Base-by-base conservation (phyloP, 1,284 basidiomycete species). In the Irpex sp. region DNA sequence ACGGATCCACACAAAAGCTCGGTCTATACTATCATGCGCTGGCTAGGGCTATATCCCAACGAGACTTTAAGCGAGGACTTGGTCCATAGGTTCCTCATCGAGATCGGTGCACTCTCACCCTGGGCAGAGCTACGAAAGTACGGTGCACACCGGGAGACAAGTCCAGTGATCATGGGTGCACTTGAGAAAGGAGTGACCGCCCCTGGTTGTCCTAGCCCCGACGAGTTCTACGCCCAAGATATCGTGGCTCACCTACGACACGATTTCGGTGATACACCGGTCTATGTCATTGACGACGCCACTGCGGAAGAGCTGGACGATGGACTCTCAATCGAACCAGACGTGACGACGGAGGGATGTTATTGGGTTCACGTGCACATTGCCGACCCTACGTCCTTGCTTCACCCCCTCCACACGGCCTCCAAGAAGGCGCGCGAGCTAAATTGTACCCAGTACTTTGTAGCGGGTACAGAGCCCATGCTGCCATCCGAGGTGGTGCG, bases 281-380 rank as follows among this genome's bases (percentile, higher is more conserved):
- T 95, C 0, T 98, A 90, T 73, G 91, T 98, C 18, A 90, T 99
- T 60, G 97, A 99, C 71, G 93, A 95, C 66, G 70, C 79, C 0
- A 72, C 69, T 5, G 96, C 97, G 0, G 77, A 90, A 67, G 97
- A 99, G 73, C 82, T 99, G 33, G 97, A 99, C 69, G 97, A 99
- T 72, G 97, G 94, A 1, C 71, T 99, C 39, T 96, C 95, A 0
- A 71, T 98, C 55, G 91, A 96, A 65, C 67, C 75, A 1, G 78
- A 87, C 19, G 74, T 79, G 8, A 76, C 75, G 1, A 83, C 88
- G 56, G 83, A 85, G 2, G 82, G 79, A 16, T 77, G 77, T 61
- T 69, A 78, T 58, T 99, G 97, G 97, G 70, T 97, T 14, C 96
- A 98, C 68, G 80, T 91, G 18, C 96, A 99, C 71, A 82, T 99